Evolutionary conservation across 2,329 filamentous ascomycete species (phyloP).

Genomic region (Talaromyces sp.): DNA sequence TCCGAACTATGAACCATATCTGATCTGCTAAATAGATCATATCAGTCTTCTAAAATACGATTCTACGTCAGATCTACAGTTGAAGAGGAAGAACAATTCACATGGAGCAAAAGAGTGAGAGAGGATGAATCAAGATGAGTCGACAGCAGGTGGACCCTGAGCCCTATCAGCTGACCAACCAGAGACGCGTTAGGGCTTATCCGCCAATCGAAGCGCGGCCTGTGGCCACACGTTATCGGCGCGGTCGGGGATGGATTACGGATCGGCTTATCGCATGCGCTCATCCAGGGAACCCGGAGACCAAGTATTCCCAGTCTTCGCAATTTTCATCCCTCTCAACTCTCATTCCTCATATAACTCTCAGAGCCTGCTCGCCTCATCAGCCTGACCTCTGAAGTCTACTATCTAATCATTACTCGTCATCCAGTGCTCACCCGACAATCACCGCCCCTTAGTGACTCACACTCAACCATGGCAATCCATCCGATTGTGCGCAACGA

Average conservation of each 20-base stretch:
- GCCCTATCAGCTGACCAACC: slow-evolving; percentile 1
- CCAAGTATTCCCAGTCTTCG: not conserved
- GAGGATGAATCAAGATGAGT: slow-evolving; percentile 17
- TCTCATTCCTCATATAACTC: not conserved
- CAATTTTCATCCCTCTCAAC: not conserved
- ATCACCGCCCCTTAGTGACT: not conserved
- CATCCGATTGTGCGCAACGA: slow-evolving; percentile 36
- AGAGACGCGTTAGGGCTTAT: not conserved
- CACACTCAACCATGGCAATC: slow-evolving; percentile 38
- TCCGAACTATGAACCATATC: not conserved
- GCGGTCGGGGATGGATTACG: not conserved
- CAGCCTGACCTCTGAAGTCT: not conserved
- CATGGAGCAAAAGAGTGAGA: not conserved
- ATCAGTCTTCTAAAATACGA: not conserved
- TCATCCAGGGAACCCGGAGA: not conserved
- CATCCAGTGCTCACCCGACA: not conserved
- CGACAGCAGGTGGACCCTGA: not conserved
- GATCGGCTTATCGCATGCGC: slow-evolving; percentile 12
- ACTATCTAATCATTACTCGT: not conserved
- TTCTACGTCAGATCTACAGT: not conserved
- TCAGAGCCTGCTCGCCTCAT: not conserved
- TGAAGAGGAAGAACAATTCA: not conserved
- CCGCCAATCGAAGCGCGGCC: slow-evolving; percentile 5
- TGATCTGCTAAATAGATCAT: not conserved
- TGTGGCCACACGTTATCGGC: slow-evolving; percentile 8